phyloP scores from a whole-genome alignment of 768 basidiomycete species.

The Boletus insuetus region DNA sequence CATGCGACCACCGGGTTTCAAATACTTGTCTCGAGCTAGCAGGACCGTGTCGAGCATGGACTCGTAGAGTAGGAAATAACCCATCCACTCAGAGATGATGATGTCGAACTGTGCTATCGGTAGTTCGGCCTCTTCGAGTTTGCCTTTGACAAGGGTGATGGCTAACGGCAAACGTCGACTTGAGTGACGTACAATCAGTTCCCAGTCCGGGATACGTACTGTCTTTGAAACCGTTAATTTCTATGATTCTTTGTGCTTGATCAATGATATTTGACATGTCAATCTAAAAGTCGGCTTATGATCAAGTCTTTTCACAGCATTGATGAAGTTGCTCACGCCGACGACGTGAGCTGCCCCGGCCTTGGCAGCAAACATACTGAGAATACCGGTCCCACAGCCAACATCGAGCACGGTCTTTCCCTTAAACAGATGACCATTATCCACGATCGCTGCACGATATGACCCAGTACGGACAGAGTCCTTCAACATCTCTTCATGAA shows the following conservation, averaged over 20 bases:
- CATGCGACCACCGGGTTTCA: slow-evolving; percentile 85
- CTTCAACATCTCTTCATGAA: slow-evolving; percentile 99
- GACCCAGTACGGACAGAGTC: slow-evolving; percentile 93
- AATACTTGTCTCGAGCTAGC: slow-evolving; percentile 93
- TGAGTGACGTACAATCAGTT: slow-evolving; percentile 1
- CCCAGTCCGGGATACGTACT: slow-evolving; percentile 52
- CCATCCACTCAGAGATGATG: slow-evolving; percentile 99
- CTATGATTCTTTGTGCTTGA: slow-evolving; percentile 95
- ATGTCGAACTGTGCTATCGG: slow-evolving; percentile 94
- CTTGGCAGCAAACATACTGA: slow-evolving; percentile 97
- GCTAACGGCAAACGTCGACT: slow-evolving; percentile 40
- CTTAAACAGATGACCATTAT: slow-evolving; percentile 94
- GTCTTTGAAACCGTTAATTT: slow-evolving; percentile 94
- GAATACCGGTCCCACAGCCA: slow-evolving; percentile 96
- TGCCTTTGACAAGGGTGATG: slow-evolving; percentile 96
- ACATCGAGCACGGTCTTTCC: slow-evolving; percentile 97
- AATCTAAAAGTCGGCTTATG: slow-evolving; percentile 51
- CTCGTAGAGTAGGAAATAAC: slow-evolving; percentile 98
- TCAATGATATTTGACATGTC: slow-evolving; percentile 99
- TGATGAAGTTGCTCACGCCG: slow-evolving; percentile 54
- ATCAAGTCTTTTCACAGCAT: slow-evolving; percentile 11
- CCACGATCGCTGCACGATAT: slow-evolving; percentile 91
- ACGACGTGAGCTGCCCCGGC: slow-evolving; percentile 94
- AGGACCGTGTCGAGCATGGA: slow-evolving; percentile 99
- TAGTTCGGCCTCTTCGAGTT: slow-evolving; percentile 89